Evolutionary conservation across 2,329 filamentous ascomycete genomes (phyloP), one percentile per base, ranked within the genome.

Genomic region (Penicillium sp.): DNA sequence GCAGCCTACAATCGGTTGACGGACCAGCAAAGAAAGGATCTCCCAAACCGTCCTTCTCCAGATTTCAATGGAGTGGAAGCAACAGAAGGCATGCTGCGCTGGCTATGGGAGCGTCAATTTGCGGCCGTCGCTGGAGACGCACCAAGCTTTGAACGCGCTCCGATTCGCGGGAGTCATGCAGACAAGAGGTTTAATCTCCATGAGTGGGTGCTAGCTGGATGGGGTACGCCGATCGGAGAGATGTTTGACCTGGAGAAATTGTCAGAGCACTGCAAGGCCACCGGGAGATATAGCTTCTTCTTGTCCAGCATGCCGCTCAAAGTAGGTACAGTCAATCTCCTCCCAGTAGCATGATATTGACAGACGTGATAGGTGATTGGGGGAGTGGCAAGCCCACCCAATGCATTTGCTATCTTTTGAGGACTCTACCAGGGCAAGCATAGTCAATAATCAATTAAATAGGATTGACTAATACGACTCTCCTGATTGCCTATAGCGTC

Each of bases 21-120:
- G 15, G 40, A 46, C 3, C 35, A 50, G 26, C 35, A 53, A 16
- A 41, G 45, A 5, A 39, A 36, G 21, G 48, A 48, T 6, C 30
- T 54, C 8, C 28, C 51, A 1, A 39, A 49, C 17, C 54, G 56
- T 6, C 16, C 49, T 21, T 43, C 41, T 4, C 48, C 53, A 0
- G 48, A 54, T 23, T 58, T 58, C 18, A 60, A 52, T 30, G 63
- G 63, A 3, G 59, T 66, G 2, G 62, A 65, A 41, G 59, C 63
- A 14, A 58, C 56, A 2, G 62, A 65, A 25, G 43, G 48, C 4
- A 55, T 62, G 27, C 41, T 66, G 8, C 36, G 54, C 15, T 66
- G 62, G 63, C 39, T 66, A 18, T 65, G 63, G 62, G 54, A 65
- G 4, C 51, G 59, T 14, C 56, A 62, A 26, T 66, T 66, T 36